A percentile compares a stretch with the other conserved stretches of the same genome.
These are phyloP conservation scores for Prunus kanzakura DNA, from an alignment of 306 rosid genomes.

Conservation along the genomic window DNA sequence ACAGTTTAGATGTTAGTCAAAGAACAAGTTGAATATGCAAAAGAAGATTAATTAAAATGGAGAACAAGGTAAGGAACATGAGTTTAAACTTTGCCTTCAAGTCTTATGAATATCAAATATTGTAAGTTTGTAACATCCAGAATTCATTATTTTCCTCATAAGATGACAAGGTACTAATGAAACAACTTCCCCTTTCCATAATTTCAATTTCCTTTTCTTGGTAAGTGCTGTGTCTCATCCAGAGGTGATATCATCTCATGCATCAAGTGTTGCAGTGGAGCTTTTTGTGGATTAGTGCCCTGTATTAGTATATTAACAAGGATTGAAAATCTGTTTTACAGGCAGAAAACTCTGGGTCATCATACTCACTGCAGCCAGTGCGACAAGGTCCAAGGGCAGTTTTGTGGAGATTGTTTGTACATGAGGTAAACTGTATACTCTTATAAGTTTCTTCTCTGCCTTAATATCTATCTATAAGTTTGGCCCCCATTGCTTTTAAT, in stretches of 20 bases:
- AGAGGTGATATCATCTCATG: not conserved
- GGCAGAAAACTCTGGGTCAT: slow-evolving; percentile 91
- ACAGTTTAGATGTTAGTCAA: not conserved
- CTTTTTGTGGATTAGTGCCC: not conserved
- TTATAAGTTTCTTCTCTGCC: slow-evolving; percentile 12
- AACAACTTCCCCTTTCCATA: not conserved
- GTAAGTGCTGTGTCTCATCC: not conserved
- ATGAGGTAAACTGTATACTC: slow-evolving; percentile 68
- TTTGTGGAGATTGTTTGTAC: slow-evolving; percentile 97
- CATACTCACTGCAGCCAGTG: slow-evolving; percentile 75
- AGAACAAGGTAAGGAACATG: not conserved
- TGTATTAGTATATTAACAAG: slow-evolving; percentile 4
- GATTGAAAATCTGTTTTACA: slow-evolving; percentile 34
- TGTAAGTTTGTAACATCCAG: not conserved
- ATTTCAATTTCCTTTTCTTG: not conserved
- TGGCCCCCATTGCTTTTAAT: not conserved
- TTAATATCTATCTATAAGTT: not conserved
- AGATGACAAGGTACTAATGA: not conserved
- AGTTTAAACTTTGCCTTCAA: not conserved
- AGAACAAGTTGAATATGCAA: not conserved
- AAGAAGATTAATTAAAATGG: not conserved
- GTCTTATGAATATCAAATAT: not conserved
- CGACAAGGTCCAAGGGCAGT: slow-evolving; percentile 76
- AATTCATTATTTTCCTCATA: not conserved
- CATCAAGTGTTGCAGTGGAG: not conserved